Conservation (phyloP, 805 yeast genomes). For the Wickerhamiella domercqiae region DNA sequence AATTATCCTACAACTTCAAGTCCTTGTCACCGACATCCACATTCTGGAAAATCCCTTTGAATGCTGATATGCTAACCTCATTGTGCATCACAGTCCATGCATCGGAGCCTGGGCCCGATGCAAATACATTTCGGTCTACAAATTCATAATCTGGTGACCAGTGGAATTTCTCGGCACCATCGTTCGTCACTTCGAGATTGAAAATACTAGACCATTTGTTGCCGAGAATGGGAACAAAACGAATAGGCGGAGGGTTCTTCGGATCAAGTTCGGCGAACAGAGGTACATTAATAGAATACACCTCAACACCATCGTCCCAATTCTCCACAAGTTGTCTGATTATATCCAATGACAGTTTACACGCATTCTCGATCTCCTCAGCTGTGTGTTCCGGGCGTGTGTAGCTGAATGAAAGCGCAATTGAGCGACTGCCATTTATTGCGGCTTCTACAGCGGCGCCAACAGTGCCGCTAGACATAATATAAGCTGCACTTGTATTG, state of each 20-base stretch:
- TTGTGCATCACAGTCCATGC: conserved; percentile 55
- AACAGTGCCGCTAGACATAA: conserved; percentile 83
- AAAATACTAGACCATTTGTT: conserved; percentile 69
- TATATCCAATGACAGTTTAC: conserved; percentile 48
- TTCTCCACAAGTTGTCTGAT: conserved; percentile 41
- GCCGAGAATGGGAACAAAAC: conserved; percentile 63
- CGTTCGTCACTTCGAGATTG: conserved; percentile 19
- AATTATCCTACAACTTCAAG: no score
- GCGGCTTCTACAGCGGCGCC: conserved; percentile 96
- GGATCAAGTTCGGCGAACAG: conserved; percentile 37
- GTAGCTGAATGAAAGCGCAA: conserved; percentile 83
- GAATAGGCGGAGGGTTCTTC: conserved; percentile 38
- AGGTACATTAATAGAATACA: conserved; percentile 79
- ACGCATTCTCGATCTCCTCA: conserved; percentile 44
- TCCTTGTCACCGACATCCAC: conserved; percentile 5
- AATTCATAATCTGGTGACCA: conserved; percentile 77
- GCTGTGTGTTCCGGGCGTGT: conserved; percentile 34
- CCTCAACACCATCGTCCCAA: conserved; percentile 47
- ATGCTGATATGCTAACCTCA: conserved; percentile 29
- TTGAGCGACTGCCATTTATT: conserved; percentile 42
- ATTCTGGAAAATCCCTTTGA: conserved; percentile 12
- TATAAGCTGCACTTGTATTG: conserved; percentile 77
- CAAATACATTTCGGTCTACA: conserved; percentile 40
- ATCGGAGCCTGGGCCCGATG: conserved; percentile 39
- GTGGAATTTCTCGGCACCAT: conserved; percentile 26